Evolutionary conservation across 2,329 filamentous ascomycete genomes (phyloP), one percentile per base, ranked within the genome.

Genomic region (Grosmannia huntii): DNA sequence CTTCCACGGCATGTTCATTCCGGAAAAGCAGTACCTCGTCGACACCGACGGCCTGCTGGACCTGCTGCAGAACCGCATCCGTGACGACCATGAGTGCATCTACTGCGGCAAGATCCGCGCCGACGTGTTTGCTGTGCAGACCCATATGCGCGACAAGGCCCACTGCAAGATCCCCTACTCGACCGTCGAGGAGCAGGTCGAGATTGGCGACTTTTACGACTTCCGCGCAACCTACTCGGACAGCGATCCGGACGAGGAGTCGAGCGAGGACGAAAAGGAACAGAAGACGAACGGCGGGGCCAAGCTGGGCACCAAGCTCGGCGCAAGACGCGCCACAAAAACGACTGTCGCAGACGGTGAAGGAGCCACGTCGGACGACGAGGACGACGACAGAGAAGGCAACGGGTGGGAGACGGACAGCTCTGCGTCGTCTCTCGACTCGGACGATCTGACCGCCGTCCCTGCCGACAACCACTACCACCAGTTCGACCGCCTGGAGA

Each of bases 81-180:
- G 85, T 61, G 82, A 90, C 60, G 82, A 86, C 61, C 84, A 90
- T 68, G 86, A 95, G 70, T 99, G 94, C 70, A 72, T 99, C 53
- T 90, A 85, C 68, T 99, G 94, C 69, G 86, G 88, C 68, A 95
- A 94, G 71, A 72, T 86, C 50, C 89, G 94, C 68, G 82, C 85
- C 62, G 91, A 85, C 14, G 78, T 87, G 0, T 84, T 85, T 59
- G 92, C 89, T 21, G 83, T 91, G 28, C 91, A 96, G 68, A 96
- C 91, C 0, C 94, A 99, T 70, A 99, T 99, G 94, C 85, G 90
- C 51, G 94, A 99, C 70, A 92, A 90, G 69, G 87, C 90, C 0
- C 94, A 99, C 72, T 97, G 92, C 79, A 96, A 91, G 81, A 95
- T 99, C 65, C 91, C 90, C 0, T 99, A 92, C 70, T 84, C 86